Conservation (phyloP, 2,329 filamentous ascomycete species). For the Rutstroemia sp. region DNA sequence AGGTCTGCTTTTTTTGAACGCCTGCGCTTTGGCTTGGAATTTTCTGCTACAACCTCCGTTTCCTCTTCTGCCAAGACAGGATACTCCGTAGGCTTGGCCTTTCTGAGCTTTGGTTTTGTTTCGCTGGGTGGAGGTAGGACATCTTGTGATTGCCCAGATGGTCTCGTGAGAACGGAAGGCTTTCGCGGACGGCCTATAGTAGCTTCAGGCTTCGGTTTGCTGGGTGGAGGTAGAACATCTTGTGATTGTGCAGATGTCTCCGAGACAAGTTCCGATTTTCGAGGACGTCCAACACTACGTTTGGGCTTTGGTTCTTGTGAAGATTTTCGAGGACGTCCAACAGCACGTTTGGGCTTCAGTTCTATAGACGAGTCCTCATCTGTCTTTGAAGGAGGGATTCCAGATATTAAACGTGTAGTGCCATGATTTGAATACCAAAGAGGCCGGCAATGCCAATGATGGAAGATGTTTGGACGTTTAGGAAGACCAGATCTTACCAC, state of each 20-base stretch:
- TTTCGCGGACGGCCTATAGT: no score
- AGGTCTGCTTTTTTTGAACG: neutral
- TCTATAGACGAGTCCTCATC: neutral
- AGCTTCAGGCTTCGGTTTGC: neutral
- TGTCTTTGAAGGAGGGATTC: no score
- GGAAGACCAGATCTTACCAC: slow-evolving; percentile 12
- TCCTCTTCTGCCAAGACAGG: neutral
- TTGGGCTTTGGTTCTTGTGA: neutral
- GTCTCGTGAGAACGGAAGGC: no score
- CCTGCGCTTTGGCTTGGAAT: neutral
- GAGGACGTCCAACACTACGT: neutral
- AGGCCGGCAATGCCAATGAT: neutral
- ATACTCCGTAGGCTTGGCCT: no score
- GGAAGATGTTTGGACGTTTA: neutral
- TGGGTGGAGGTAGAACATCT: no score
- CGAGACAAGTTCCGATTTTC: neutral
- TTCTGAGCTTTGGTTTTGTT: no score
- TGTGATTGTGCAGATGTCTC: neutral
- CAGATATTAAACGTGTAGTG: neutral
- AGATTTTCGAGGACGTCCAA: no score
- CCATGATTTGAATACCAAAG: neutral
- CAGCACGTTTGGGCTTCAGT: neutral
- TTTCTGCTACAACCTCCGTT: neutral
- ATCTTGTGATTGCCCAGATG: no score
- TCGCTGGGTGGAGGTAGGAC: no score